Percentiles rank a stretch among this genome's conserved stretches.
Conservation (phyloP, 495 filamentous ascomycete species). For the Hamigera avellanea region DNA sequence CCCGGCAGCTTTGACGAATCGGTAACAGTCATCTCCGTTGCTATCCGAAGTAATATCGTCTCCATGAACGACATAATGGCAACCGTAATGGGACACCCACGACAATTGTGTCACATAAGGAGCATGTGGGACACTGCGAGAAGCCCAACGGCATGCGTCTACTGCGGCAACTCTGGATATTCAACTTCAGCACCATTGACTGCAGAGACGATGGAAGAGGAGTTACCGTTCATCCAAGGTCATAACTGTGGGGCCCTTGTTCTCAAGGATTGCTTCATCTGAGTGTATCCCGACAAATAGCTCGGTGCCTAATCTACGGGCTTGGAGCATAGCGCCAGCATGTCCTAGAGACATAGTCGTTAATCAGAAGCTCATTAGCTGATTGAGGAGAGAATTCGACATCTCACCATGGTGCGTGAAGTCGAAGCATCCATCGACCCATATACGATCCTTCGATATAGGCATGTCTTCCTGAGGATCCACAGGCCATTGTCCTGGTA, state of each 20-base stretch:
- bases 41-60: constrained; percentile 81
- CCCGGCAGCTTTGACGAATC: constrained; percentile 83
- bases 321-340: constrained; percentile 93
- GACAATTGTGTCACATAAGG: constrained; percentile 90
- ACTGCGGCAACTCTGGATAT: constrained; percentile 58
- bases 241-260: constrained; percentile 99
- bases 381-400: neutral
- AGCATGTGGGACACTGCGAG: constrained; percentile 67
- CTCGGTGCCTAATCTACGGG: constrained; percentile 72
- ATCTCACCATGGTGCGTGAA: constrained; percentile 86
- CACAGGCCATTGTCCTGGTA: constrained; percentile 50
- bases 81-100: constrained; percentile 92
- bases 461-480: constrained; percentile 52
- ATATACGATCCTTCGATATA: constrained; percentile 64
- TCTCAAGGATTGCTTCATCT: constrained; percentile 85
- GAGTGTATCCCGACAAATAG: constrained; percentile 88
- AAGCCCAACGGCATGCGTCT: constrained; percentile 91
- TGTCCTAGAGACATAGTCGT: constrained; percentile 47
- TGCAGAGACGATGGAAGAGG: neutral
- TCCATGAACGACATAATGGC: constrained; percentile 85
- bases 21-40: constrained; percentile 87
- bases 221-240: constrained; percentile 70
- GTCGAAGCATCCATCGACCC: constrained; percentile 98
- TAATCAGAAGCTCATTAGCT: constrained; percentile 1
- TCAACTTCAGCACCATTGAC: constrained; percentile 15